These are phyloP conservation scores for Cercospora sojina DNA, from an alignment of 2,329 filamentous ascomycete genomes.

Conservation along the genomic window DNA sequence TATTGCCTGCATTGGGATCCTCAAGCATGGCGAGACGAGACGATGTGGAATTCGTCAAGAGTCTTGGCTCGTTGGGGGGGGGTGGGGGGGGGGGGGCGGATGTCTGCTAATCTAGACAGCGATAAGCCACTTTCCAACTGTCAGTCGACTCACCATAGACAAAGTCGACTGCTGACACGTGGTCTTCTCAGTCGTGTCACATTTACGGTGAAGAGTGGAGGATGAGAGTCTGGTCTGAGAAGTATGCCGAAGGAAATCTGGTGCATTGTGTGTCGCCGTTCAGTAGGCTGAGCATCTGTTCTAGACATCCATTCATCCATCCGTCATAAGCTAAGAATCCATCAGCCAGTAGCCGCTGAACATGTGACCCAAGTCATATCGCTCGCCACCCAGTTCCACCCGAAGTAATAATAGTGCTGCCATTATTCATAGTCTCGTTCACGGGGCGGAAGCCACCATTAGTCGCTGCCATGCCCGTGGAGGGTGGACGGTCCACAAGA, in stretches of 20 bases:
- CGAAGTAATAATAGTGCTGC: constrained; percentile 7
- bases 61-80: not conserved
- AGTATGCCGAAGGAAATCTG: not conserved
- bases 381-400: constrained; percentile 16
- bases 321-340: not conserved
- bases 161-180: not conserved
- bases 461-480: not conserved
- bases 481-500: not conserved
- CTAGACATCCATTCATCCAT: not conserved
- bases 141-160: not conserved
- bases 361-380: constrained; percentile 6
- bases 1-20: constrained; percentile 10
- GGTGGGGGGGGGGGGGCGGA: too few species aligned
- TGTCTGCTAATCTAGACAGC: not conserved
- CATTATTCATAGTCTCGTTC: constrained; percentile 16
- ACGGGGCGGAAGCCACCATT: constrained; percentile 25
- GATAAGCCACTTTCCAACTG: not conserved
- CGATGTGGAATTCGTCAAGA: not conserved
- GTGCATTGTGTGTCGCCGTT: not conserved
- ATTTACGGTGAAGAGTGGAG: not conserved
- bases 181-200: not conserved
- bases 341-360: not conserved
- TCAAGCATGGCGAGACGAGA: not conserved
- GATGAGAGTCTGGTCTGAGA: not conserved
- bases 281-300: not conserved